These are phyloP conservation scores for Alternaria hordeiaustralica DNA, from an alignment of 2,329 filamentous ascomycete genomes.

Conservation along the genomic window DNA sequence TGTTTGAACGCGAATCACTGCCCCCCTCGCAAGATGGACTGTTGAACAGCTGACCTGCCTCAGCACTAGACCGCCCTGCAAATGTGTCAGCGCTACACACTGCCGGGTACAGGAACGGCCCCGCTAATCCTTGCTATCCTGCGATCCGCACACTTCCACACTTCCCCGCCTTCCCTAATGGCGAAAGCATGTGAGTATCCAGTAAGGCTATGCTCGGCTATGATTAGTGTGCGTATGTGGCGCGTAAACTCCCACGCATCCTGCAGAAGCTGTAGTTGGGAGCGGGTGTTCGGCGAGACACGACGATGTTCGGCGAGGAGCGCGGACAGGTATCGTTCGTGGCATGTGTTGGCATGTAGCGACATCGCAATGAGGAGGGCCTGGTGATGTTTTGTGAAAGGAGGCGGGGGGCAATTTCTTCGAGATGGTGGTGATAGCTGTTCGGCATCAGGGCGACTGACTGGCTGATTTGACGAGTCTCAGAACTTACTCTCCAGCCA, in stretches of 20 bases:
- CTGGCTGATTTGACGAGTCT: not conserved
- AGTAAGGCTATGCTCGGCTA: conserved; percentile 2
- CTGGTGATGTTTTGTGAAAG: not conserved
- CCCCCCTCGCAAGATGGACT: not conserved
- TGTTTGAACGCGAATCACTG: not conserved
- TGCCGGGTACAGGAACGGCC: conserved; percentile 2
- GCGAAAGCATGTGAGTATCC: not conserved
- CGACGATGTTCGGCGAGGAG: not conserved
- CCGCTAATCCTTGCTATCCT: not conserved
- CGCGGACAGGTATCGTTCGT: not conserved
- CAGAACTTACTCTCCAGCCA: not conserved
- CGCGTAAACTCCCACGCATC: conserved; percentile 8
- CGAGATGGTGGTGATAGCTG: not conserved
- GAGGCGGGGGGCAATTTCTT: not conserved
- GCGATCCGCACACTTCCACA: not conserved
- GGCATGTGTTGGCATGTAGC: not conserved
- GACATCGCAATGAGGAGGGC: not conserved
- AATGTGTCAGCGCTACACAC: not conserved
- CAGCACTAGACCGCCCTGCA: conserved; percentile 1
- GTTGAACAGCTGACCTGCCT: not conserved
- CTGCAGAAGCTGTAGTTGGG: not conserved
- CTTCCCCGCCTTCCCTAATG: not conserved
- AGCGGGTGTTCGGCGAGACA: not conserved
- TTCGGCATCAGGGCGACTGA: not conserved
- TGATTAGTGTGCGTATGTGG: conserved; percentile 10